Evolutionary conservation across 2,329 filamentous ascomycete species (phyloP), one percentile per base, ranked within the genome.

Genomic region (Sporothrix mexicana): DNA sequence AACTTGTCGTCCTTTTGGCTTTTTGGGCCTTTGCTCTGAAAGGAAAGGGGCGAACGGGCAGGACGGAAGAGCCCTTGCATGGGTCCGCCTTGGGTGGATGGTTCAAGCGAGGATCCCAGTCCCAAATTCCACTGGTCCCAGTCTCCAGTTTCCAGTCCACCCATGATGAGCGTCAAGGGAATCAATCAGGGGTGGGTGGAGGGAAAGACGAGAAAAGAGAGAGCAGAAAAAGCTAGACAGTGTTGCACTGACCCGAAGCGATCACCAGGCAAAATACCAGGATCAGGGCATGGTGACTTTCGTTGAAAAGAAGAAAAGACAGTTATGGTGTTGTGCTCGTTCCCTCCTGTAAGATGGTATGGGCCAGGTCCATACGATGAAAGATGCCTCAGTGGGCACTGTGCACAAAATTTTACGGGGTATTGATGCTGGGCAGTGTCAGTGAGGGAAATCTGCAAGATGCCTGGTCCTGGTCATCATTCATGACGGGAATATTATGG

Each of bases 31-130:
- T 59, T 59, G 68, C 68, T 59, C 23, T 30, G 68, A 47, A 70
- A 47, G 68, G 68, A 70, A 70, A 70, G 53, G 68, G 53, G 53
- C n/a, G 20, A 59, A 61, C 53, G 53, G 68, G 68, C 68, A 36
- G 53, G 25, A 68, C 66, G 66, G 66, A 59, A 70, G 43, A 43
- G 51, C 68, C 68, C 68, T 30, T 59, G 53, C 30, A 57, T 36
- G 30, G 25, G n/a, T 57, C 67, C 67, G 36, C n/a, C 51, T 69
- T 69, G 66, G 49, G 66, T 25, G 49, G n/a, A 49, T 25, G 43
- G 64, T 53, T 41, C 25, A 69, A 69, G 49, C 66, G 49, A 69
- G 66, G 41, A 57, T 69, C 51, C 51, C 67, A 57, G 13, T 43
- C 62, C 62, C 51, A 55, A 23, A 47, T 36, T 36, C 30, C 5